phyloP scores from a whole-genome alignment of 1,284 basidiomycete genomes.

The Hypsizygus ulmarius region DNA sequence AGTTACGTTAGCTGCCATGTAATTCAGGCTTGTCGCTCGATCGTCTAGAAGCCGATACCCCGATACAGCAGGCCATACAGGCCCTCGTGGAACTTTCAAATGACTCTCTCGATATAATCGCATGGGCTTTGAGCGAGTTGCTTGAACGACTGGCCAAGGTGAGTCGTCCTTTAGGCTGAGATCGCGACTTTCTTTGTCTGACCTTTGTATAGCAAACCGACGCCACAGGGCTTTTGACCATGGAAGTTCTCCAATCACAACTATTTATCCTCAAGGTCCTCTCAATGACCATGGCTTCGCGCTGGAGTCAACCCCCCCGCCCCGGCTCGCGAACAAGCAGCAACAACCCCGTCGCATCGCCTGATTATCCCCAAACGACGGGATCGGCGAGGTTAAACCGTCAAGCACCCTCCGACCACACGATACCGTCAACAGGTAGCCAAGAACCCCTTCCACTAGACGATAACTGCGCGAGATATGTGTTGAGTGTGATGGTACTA shows the following conservation, averaged over 20 bases:
- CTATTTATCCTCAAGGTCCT: slow-evolving; percentile 87
- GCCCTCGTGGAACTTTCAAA: slow-evolving; percentile 76
- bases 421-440: slow-evolving; percentile 42
- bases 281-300: slow-evolving; percentile 73
- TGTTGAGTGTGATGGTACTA: slow-evolving; percentile 78
- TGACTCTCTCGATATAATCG: slow-evolving; percentile 76
- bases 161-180: slow-evolving; percentile 24
- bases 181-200: slow-evolving; percentile 5
- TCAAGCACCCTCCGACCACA: slow-evolving; percentile 29
- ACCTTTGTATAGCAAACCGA: slow-evolving; percentile 46
- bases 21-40: slow-evolving; percentile 75
- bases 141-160: slow-evolving; percentile 80
- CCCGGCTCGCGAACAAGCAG: slow-evolving; percentile 42
- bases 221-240: slow-evolving; percentile 47
- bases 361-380: slow-evolving; percentile 24
- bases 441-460: slow-evolving; percentile 78
- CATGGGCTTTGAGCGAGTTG: slow-evolving; percentile 72
- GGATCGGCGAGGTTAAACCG: slow-evolving; percentile 5
- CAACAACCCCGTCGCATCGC: slow-evolving; percentile 22
- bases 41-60: slow-evolving; percentile 71
- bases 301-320: slow-evolving; percentile 55
- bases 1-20: slow-evolving; percentile 66
- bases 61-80: slow-evolving; percentile 71
- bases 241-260: slow-evolving; percentile 86
- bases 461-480: slow-evolving; percentile 83